Evolutionary conservation across 768 basidiomycete genomes (phyloP).

Genomic region (Agrocybe pediades): DNA sequence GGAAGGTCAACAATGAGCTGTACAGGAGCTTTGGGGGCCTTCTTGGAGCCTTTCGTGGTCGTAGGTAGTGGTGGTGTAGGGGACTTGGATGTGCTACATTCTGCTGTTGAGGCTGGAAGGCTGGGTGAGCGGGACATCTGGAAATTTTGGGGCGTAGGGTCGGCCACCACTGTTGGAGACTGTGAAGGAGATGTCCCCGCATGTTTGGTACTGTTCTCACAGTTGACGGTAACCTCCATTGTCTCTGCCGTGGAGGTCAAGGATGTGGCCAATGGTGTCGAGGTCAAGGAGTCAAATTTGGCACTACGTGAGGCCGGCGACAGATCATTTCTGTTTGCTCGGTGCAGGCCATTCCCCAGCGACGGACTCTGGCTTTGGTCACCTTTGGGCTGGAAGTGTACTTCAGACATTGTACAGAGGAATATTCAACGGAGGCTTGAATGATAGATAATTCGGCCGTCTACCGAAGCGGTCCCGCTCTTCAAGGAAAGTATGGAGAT

Average conservation of each 20-base stretch:
- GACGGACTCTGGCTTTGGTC: slow-evolving; percentile 21
- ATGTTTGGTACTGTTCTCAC: slow-evolving; percentile 28
- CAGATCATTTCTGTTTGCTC: slow-evolving; percentile 24
- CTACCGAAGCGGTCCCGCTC: slow-evolving; percentile 10
- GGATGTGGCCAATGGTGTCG: slow-evolving; percentile 24
- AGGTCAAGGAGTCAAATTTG: slow-evolving; percentile 32
- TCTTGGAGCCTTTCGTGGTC: slow-evolving; percentile 30
- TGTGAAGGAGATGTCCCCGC: slow-evolving; percentile 34
- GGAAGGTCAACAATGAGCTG: slow-evolving; percentile 86
- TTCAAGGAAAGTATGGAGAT: slow-evolving; percentile 14
- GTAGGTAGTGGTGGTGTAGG: slow-evolving; percentile 40
- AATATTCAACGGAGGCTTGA: slow-evolving; percentile 7
- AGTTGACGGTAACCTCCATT: slow-evolving; percentile 34
- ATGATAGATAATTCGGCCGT: slow-evolving; percentile 18
- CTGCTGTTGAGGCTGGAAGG: slow-evolving; percentile 31
- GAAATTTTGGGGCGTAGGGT: slow-evolving; percentile 32
- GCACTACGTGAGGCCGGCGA: slow-evolving; percentile 30
- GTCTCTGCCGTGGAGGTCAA: slow-evolving; percentile 22
- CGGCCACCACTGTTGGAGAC: slow-evolving; percentile 36
- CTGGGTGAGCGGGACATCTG: slow-evolving; percentile 35
- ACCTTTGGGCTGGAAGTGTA: slow-evolving; percentile 22
- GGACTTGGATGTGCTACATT: slow-evolving; percentile 37
- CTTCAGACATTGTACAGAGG: slow-evolving; percentile 21
- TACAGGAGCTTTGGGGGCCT: slow-evolving; percentile 37
- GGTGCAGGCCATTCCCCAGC: slow-evolving; percentile 18